A percentile compares a stretch with the other conserved stretches of the same genome.
These are phyloP conservation scores for Coelastrella sp. DNA, from an alignment of 139 green algal genomes.

Conservation along the genomic window DNA sequence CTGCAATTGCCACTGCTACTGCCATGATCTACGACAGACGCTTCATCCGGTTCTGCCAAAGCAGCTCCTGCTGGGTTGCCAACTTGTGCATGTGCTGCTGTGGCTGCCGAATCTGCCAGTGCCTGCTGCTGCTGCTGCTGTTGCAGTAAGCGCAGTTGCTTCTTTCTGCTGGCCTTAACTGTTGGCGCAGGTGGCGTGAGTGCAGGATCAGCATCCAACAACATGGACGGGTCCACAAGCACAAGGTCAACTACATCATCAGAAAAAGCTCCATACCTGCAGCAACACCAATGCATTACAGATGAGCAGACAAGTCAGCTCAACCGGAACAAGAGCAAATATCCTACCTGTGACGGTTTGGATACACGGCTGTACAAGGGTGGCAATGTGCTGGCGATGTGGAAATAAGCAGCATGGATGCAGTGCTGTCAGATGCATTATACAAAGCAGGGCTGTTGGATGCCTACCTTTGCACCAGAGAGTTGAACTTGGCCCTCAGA, in stretches of 20 bases:
- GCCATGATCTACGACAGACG: slow-evolving; percentile 3
- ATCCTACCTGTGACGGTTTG: no score
- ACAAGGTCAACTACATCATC: slow-evolving; percentile 65
- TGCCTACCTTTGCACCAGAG: slow-evolving; percentile 46
- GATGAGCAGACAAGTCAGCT: no score
- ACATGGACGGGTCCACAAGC: slow-evolving; percentile 56
- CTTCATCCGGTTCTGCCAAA: not conserved
- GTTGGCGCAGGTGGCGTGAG: slow-evolving; percentile 18
- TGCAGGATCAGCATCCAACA: slow-evolving; percentile 43
- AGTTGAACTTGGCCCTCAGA: slow-evolving; percentile 50
- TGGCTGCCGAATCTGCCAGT: no score
- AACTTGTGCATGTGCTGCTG: not conserved
- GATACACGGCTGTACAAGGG: no score
- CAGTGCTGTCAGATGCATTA: no score
- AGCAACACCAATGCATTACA: no score
- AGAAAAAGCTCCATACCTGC: slow-evolving; percentile 56
- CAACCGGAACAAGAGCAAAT: no score
- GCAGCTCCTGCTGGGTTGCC: not conserved
- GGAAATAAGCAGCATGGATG: no score
- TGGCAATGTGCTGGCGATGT: no score
- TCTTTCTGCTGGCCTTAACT: slow-evolving; percentile 39
- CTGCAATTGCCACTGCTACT: not conserved
- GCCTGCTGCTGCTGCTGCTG: slow-evolving; percentile 42
- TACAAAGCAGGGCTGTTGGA: no score
- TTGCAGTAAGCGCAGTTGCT: slow-evolving; percentile 7